phyloP scores from a whole-genome alignment of 2,329 filamentous ascomycete genomes.

The Hymenoscyphus occultus region DNA sequence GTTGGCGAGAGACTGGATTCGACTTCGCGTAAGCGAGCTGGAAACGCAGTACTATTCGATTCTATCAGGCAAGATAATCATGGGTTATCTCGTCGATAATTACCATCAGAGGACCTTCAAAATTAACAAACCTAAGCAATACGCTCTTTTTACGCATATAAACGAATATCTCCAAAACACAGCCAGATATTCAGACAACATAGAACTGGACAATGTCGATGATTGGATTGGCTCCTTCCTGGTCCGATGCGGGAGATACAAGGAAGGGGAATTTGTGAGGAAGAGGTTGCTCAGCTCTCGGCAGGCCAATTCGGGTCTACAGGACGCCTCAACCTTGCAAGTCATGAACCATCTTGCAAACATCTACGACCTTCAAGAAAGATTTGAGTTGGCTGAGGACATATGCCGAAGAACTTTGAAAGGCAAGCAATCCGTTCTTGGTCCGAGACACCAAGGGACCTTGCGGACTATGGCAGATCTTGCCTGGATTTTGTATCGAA shows the following conservation, averaged over 20 bases:
- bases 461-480: slow-evolving; percentile 1
- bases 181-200: background rate
- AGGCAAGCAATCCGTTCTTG: background rate
- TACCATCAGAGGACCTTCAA: slow-evolving; percentile 3
- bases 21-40: slow-evolving; percentile 16
- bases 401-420: background rate
- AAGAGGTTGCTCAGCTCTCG: background rate
- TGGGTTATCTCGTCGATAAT: background rate
- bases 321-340: background rate
- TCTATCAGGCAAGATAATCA: slow-evolving; percentile 10
- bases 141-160: slow-evolving; percentile 17
- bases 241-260: slow-evolving; percentile 7
- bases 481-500: background rate
- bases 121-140: slow-evolving; percentile 8
- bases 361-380: background rate
- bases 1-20: slow-evolving; percentile 29
- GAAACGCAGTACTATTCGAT: slow-evolving; percentile 11
- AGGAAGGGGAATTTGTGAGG: slow-evolving; percentile 7
- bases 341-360: slow-evolving; percentile 7
- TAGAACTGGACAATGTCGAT: slow-evolving; percentile 5
- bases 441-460: background rate
- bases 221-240: slow-evolving; percentile 6
- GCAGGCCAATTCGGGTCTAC: background rate
- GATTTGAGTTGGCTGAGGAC: slow-evolving; percentile 1
- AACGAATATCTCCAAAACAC: slow-evolving; percentile 12